phyloP scores from a whole-genome alignment of 306 rosid species.

The Castanopsis chinensis region DNA sequence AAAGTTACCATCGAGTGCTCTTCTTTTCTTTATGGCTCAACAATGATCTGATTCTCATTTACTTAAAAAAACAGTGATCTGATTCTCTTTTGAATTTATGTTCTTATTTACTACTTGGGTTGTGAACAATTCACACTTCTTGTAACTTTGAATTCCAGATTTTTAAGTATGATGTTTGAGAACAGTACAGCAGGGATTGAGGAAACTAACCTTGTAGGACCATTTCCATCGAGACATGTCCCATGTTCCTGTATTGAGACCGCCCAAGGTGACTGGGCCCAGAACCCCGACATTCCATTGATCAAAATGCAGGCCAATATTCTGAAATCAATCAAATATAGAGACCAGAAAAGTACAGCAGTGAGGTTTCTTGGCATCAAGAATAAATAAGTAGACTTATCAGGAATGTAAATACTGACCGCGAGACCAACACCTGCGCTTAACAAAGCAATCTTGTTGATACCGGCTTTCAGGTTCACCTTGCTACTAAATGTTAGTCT shows the following conservation, averaged over 20 bases:
- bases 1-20: neutral
- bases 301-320: slow-evolving; percentile 78
- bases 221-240: slow-evolving; percentile 80
- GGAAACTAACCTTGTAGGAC: slow-evolving; percentile 81
- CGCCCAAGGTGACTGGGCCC: slow-evolving; percentile 79
- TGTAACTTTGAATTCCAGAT: neutral
- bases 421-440: slow-evolving; percentile 83
- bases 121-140: neutral
- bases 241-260: slow-evolving; percentile 80
- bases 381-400: neutral
- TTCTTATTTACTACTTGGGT: no score
- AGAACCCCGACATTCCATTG: slow-evolving; percentile 87
- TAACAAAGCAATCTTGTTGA: slow-evolving; percentile 84
- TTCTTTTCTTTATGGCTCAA: neutral
- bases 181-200: neutral
- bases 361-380: neutral
- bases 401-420: slow-evolving; percentile 45
- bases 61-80: no score
- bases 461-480: slow-evolving; percentile 62
- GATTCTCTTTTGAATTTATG: no score
- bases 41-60: neutral
- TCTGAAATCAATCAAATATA: slow-evolving; percentile 44
- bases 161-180: neutral
- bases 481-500: slow-evolving; percentile 55
- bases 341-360: slow-evolving; percentile 1